Base-by-base conservation (phyloP, 495 filamentous ascomycete species). In the Darksidea phi region DNA sequence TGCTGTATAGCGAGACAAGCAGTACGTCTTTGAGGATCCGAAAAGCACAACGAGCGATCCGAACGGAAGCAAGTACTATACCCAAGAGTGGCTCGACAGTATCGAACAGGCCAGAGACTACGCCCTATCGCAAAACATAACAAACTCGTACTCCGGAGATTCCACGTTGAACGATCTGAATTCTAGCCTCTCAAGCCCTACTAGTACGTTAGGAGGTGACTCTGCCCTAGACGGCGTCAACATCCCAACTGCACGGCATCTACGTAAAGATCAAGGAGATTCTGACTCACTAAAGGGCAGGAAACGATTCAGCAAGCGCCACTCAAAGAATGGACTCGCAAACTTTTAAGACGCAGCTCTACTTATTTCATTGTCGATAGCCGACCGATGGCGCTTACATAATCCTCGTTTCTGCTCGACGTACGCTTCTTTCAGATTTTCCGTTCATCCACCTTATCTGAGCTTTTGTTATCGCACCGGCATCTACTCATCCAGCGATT, bases 21-120 rank as follows among this genome's bases (percentile, higher is more conserved):
- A 94, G 61, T 92, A 87, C 70, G 89, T 88, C 18, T 99, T 99
- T 71, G 95, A 99, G 76, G 92, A 95, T 69, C 79, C 85, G 6
- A 94, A 92, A 72, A 82, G 84, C 17, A 78, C 75, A 47, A 67
- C 69, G 36, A 68, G 65, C 52, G 74, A 77, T 58, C 71, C 76
- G 8, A 64, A 74, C 13, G 69, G 72, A 1, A 70, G 70, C 54
- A 79, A 78, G 53, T 78, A 73, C 61, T 84, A 84, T 36, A 82
- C 84, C 0, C 85, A 92, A 63, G 91, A 97, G 69, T 97, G 92
- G 92, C 77, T 96, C 38, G 91, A 95, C 63, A 82, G 81, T 37
- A 77, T 97, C 38, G 90, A 93, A 65, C 81, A 86, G 37, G 89
- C 92, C 25, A 86, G 85, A 67, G 91, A 96, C 56, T 80, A 93